A percentile compares a stretch with the other conserved stretches of the same genome.
These are phyloP conservation scores for Mortierella sp. DNA, from an alignment of 371 early-diverging fungal species.

Conservation along the genomic window DNA sequence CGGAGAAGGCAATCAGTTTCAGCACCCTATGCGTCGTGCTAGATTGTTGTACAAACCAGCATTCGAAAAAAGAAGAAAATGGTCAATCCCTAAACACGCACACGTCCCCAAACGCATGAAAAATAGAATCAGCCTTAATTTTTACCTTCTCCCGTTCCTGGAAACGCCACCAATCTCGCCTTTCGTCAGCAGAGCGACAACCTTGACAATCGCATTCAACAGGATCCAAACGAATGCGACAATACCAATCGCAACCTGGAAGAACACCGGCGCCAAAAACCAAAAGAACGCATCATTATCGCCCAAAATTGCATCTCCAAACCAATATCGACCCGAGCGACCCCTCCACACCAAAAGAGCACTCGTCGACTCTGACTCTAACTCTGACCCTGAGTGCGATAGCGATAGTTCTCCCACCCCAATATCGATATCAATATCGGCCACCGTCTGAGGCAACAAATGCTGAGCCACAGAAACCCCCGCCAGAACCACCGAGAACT, in stretches of 20 bases:
- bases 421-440: background rate
- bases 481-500: conserved; percentile 24
- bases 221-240: conserved; percentile 64
- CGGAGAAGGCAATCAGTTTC: conserved; percentile 59
- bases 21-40: conserved; percentile 49
- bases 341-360: background rate
- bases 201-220: conserved; percentile 37
- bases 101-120: background rate
- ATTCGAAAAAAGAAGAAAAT: background rate
- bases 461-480: conserved; percentile 17
- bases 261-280: conserved; percentile 68
- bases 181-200: conserved; percentile 7
- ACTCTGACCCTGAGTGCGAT: no score
- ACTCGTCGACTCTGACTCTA: no score
- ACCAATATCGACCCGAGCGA: conserved; percentile 1
- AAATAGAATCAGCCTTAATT: no score
- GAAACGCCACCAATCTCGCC: background rate
- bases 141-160: background rate
- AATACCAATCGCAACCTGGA: conserved; percentile 65
- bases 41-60: background rate
- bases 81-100: no score
- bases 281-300: conserved; percentile 72
- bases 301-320: conserved; percentile 64
- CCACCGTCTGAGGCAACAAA: conserved; percentile 13
- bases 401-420: no score